A percentile compares a stretch with the other conserved stretches of the same genome.
phyloP scores from a whole-genome alignment of 768 basidiomycete species.

The Xerocomellus chrysenteron region DNA sequence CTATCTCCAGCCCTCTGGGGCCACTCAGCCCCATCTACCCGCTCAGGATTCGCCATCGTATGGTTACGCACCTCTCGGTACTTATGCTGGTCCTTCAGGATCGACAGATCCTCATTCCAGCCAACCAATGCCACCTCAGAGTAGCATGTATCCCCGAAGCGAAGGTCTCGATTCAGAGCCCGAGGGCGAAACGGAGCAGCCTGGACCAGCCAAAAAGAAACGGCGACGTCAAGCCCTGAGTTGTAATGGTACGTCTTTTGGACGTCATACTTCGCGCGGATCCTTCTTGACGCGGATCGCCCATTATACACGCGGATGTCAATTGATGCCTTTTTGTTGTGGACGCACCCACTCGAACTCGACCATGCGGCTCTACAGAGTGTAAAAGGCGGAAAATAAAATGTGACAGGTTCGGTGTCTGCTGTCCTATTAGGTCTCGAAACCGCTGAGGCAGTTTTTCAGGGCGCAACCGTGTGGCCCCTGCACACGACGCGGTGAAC shows the following conservation, averaged over 20 bases:
- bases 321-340: slow-evolving; percentile 1
- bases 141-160: slow-evolving; percentile 30
- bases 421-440: slow-evolving; percentile 5
- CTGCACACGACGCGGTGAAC: slow-evolving; percentile 77
- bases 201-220: slow-evolving; percentile 77
- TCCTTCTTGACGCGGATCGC: slow-evolving; percentile 14
- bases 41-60: slow-evolving; percentile 28
- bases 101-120: slow-evolving; percentile 28
- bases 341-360: background rate
- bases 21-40: slow-evolving; percentile 28
- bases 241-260: slow-evolving; percentile 65
- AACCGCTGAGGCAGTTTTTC: slow-evolving; percentile 25
- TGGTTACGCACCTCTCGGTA: slow-evolving; percentile 24
- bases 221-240: slow-evolving; percentile 78
- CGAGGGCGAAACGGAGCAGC: slow-evolving; percentile 50
- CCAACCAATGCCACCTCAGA: slow-evolving; percentile 21
- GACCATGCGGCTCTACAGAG: slow-evolving; percentile 43
- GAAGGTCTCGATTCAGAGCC: slow-evolving; percentile 53
- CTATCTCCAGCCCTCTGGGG: slow-evolving; percentile 55
- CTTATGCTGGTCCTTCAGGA: slow-evolving; percentile 25
- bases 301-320: background rate
- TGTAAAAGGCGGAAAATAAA: slow-evolving; percentile 88
- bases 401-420: slow-evolving; percentile 67
- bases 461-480: slow-evolving; percentile 82
- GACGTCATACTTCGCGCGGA: slow-evolving; percentile 21